phyloP scores from a whole-genome alignment of 305 asterid species.

The Salvia sclarea region DNA sequence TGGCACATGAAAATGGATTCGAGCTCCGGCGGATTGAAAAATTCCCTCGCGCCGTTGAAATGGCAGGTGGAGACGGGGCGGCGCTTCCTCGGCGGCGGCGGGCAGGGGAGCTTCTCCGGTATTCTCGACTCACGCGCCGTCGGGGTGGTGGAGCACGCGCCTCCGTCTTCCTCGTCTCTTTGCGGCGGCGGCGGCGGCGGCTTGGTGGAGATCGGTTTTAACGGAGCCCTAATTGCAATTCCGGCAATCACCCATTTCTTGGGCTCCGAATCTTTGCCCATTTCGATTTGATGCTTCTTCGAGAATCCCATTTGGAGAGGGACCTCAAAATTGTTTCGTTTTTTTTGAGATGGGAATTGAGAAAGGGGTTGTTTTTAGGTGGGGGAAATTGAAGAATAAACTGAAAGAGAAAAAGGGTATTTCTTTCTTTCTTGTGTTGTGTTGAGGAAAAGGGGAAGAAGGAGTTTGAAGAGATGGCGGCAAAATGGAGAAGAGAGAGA shows the following conservation, averaged over 20 bases:
- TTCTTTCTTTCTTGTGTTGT: not conserved
- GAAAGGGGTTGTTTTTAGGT: not conserved
- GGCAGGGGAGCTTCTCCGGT: constrained; percentile 66
- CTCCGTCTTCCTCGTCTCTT: constrained; percentile 45
- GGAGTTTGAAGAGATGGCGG: constrained; percentile 45
- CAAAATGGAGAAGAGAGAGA: constrained; percentile 33
- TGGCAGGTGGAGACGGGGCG: constrained; percentile 57
- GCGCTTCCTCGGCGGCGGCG: constrained; percentile 82
- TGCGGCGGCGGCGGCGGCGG: too few species aligned
- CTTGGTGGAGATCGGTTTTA: constrained; percentile 52
- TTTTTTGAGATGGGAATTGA: not conserved
- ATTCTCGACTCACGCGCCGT: constrained; percentile 65
- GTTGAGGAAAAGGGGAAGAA: not conserved
- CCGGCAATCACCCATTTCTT: constrained; percentile 69
- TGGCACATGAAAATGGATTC: constrained; percentile 68
- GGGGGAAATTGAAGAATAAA: constrained; percentile 16
- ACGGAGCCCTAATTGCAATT: constrained; percentile 46
- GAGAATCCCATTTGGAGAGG: constrained; percentile 48
- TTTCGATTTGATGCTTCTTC: constrained; percentile 44
- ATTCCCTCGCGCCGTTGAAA: constrained; percentile 57
- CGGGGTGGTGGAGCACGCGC: constrained; percentile 64
- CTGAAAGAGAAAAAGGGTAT: constrained; percentile 34
- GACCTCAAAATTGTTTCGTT: not conserved
- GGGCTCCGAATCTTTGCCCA: constrained; percentile 43
- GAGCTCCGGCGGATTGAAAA: constrained; percentile 79